These are phyloP conservation scores for Coccomyxa sp. DNA, from an alignment of 139 green algal genomes.

Conservation along the genomic window DNA sequence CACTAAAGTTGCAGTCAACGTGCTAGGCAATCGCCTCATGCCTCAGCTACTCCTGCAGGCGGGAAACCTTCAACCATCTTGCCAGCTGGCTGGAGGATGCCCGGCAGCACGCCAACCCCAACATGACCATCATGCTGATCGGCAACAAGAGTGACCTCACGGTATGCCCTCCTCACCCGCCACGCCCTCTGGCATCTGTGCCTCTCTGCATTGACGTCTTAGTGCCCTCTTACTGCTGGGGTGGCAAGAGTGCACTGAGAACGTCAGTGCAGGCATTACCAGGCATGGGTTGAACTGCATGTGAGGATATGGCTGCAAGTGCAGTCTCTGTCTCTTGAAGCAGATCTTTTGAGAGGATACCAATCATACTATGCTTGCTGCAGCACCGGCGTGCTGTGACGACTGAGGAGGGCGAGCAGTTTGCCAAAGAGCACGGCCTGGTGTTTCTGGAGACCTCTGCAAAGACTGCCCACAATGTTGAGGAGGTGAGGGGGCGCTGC, in stretches of 20 bases:
- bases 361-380: conserved; percentile 11
- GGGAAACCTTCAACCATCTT: conserved; percentile 98
- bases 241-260: background rate
- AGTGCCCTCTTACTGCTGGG: background rate
- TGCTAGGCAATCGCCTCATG: background rate
- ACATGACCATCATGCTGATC: conserved; percentile 99
- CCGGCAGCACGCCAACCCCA: conserved; percentile 96
- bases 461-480: conserved; percentile 97
- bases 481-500: conserved; percentile 63
- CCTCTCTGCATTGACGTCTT: too few species aligned
- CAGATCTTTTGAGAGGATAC: too few species aligned
- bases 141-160: conserved; percentile 97
- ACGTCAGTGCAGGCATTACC: too few species aligned
- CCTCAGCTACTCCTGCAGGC: conserved; percentile 33
- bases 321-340: too few species aligned
- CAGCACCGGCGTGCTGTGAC: conserved; percentile 89
- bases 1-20: too few species aligned
- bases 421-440: conserved; percentile 97
- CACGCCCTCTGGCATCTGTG: background rate
- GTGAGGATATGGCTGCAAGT: too few species aligned
- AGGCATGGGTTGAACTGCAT: background rate
- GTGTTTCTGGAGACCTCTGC: conserved; percentile 98
- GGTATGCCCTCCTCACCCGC: conserved; percentile 27
- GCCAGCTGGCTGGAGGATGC: conserved; percentile 98
- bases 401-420: conserved; percentile 96